These are phyloP conservation scores for Knufia fluminis DNA, from an alignment of 2,329 filamentous ascomycete genomes.

Conservation along the genomic window DNA sequence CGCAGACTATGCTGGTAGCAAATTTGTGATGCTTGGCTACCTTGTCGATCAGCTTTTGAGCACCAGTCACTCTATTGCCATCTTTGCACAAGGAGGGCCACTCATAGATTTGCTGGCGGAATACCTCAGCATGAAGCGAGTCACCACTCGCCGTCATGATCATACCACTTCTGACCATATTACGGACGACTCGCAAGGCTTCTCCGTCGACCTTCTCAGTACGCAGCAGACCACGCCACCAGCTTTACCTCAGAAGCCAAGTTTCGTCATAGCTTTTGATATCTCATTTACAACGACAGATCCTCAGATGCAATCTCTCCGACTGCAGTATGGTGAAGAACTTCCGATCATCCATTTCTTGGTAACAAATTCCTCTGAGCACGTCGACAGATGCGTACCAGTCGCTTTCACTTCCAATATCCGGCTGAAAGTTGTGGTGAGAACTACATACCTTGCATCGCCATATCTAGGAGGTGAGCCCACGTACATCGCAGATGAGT, in stretches of 20 bases:
- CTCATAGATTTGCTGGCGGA: slow-evolving; percentile 33
- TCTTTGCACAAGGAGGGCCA: slow-evolving; percentile 30
- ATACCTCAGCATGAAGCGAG: slow-evolving; percentile 35
- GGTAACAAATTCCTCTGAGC: slow-evolving; percentile 38
- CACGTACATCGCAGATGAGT: slow-evolving; percentile 15
- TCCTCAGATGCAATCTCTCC: slow-evolving; percentile 32
- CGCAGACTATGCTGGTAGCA: slow-evolving; percentile 40
- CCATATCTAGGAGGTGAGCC: slow-evolving; percentile 19
- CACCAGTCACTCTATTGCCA: slow-evolving; percentile 32
- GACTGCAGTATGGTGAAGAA: slow-evolving; percentile 29
- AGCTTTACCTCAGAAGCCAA: slow-evolving; percentile 27
- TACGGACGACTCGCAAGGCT: slow-evolving; percentile 17
- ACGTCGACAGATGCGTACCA: slow-evolving; percentile 37
- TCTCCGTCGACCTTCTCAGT: slow-evolving; percentile 29
- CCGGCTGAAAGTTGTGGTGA: slow-evolving; percentile 20
- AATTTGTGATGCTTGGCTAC: slow-evolving; percentile 37
- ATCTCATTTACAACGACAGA: slow-evolving; percentile 32
- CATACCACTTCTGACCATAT: slow-evolving; percentile 17
- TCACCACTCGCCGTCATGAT: slow-evolving; percentile 21
- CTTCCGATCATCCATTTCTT: slow-evolving; percentile 37
- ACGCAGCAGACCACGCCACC: slow-evolving; percentile 29
- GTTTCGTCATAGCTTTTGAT: slow-evolving; percentile 36
- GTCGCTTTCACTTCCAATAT: slow-evolving; percentile 16
- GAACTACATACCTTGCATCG: slow-evolving; percentile 18
- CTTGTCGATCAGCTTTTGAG: slow-evolving; percentile 30